Evolutionary conservation across 805 yeast genomes (phyloP), one percentile per base, ranked within the genome.

Genomic region (Cyberlindnera euphorbiiphila): DNA sequence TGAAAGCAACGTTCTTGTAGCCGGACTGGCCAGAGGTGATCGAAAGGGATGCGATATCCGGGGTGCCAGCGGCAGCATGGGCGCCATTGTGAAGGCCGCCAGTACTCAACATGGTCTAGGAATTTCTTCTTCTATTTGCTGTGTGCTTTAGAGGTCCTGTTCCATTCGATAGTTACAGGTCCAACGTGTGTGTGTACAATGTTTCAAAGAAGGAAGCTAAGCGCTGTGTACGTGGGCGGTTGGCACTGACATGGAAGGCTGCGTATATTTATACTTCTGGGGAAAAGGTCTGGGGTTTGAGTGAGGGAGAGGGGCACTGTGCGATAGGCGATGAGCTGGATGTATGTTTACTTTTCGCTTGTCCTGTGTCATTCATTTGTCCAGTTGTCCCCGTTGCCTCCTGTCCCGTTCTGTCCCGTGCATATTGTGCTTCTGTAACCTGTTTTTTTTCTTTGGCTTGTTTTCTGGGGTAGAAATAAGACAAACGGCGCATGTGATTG

Each of bases 1-100:
- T 73, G 56, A 87, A 91, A 5, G 84, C 81, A 36, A 78, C 69
- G 35, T 83, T 74, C 45, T 78, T 76, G 69, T 88, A 91, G 46
- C 88, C 96, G 15, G 71, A 61, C 41, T 64, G 51, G 29, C 46
- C 29, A 5, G 71, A 66, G 7, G 71, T 62, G 28, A 68, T 65
- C 8, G 71, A 66, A 19, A 68, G 47, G 8, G 68, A 45, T 2
- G 65, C 59, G 32, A 68, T 62, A 39, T 68, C 71, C 6, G 69
- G 69, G 0, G 48, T 36, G 10, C 35, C 19, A 3, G 32, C 41
- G 10, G 26, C 32, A 32, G 14, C 22, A 12, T 26, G 21, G 19
- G 25, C 35, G 37, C 34, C 24, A 25, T 19, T 25, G 17, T 21
- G 7, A 8, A 15, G 19, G 10, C 29, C 21, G 8, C 17, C 14